Conservation (phyloP, 2,329 filamentous ascomycete genomes). For the Stylonectria norvegica region DNA sequence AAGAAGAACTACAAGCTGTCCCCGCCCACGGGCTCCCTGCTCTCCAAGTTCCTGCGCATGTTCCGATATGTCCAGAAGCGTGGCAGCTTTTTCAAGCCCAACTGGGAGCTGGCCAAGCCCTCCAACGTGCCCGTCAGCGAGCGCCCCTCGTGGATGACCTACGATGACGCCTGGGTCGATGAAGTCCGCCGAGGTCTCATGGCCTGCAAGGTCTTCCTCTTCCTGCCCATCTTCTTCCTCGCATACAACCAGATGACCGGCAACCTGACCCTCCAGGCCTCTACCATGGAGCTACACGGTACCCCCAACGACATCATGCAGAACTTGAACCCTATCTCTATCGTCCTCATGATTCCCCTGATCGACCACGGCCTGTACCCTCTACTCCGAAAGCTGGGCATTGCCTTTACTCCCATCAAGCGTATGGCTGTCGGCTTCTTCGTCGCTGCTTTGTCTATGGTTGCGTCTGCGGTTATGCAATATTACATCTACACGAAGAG, state of each 20-base stretch:
- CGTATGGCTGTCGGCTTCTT: conserved; percentile 70
- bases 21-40: conserved; percentile 69
- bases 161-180: conserved; percentile 80
- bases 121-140: conserved; percentile 53
- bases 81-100: conserved; percentile 60
- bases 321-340: conserved; percentile 71
- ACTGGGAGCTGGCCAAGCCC: conserved; percentile 69
- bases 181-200: conserved; percentile 68
- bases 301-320: conserved; percentile 75
- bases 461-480: conserved; percentile 55
- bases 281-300: conserved; percentile 63
- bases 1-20: conserved; percentile 58
- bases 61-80: conserved; percentile 60
- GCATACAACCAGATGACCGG: conserved; percentile 59
- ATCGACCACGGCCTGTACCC: conserved; percentile 70
- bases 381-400: conserved; percentile 56
- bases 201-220: conserved; percentile 69
- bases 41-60: conserved; percentile 63
- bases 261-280: conserved; percentile 62
- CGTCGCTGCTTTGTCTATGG: conserved; percentile 60
- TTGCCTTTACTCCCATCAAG: conserved; percentile 72
- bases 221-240: conserved; percentile 62
- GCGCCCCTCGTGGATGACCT: conserved; percentile 72
- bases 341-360: conserved; percentile 72
- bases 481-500: conserved; percentile 62